Base-by-base conservation (phyloP, 2,329 filamentous ascomycete species). In the Bipolaris cookei region DNA sequence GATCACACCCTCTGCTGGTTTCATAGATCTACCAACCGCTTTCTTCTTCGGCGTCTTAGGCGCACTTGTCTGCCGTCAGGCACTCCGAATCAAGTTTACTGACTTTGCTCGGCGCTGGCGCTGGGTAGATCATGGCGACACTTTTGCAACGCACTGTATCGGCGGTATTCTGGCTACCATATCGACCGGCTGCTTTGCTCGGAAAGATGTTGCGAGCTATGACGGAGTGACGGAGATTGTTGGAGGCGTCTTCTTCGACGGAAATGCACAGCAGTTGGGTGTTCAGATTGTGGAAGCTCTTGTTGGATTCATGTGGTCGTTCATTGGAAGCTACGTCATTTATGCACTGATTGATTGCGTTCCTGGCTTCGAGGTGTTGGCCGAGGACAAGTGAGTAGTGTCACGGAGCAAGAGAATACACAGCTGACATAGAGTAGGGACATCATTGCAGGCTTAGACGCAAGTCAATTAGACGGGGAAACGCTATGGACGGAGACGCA, bases 121-220 rank as follows among this genome's bases (percentile, higher is more conserved):
- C 32, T 85, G 81, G 82, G 82, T 84, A 0, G 82, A 84, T 59
- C 83, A 83, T 58, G 82, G 81, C 1, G 82, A 84, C 65, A 84
- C 82, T 0, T 84, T 84, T 64, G 83, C 82, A 4, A 84, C 82
- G 3, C 82, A 84, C 57, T 84, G 82, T 61, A 71, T 84, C 10
- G 82, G 82, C 16, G 82, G 82, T 0, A 72, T 84, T 5, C 66
- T 82, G 0, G 82, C 80, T 0, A 84, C 82, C 0, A 78, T 84
- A 11, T 76, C 76, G 3, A 84, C 82, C 0, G 82, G 82, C 0
- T 71, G 83, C 16, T 83, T 84, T 66, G 82, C 81, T 2, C 73
- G 75, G 39, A 82, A 80, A 56, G 76, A 82, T 44, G 80, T 84
- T 4, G 82, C 82, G 4, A 80, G 80, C 0, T 84, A 84, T 63